phyloP scores from a whole-genome alignment of 345 rosid species.

The Salix dunnii region DNA sequence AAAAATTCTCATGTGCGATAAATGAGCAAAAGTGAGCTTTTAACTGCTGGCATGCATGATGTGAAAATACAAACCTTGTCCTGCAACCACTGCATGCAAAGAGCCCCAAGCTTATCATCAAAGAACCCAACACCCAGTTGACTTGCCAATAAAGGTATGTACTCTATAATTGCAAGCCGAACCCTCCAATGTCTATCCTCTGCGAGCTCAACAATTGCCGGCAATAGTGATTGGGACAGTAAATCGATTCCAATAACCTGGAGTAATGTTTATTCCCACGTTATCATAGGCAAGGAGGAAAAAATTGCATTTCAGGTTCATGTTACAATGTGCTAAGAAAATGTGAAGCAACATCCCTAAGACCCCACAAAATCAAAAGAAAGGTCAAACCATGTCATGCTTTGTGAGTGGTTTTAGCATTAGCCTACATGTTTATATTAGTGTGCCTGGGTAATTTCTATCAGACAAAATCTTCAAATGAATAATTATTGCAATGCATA shows the following conservation, averaged over 20 bases:
- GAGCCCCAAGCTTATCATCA: constrained; percentile 87
- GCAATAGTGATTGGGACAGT: constrained; percentile 82
- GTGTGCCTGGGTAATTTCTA: background rate
- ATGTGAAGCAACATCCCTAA: background rate
- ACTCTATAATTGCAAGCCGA: constrained; percentile 91
- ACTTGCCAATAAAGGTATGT: constrained; percentile 90
- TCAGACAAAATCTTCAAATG: background rate
- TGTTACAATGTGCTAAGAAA: background rate
- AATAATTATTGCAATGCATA: background rate
- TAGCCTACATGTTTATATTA: background rate
- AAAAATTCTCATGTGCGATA: background rate
- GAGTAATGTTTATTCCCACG: constrained; percentile 2
- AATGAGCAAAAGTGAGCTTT: background rate
- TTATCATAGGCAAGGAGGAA: background rate
- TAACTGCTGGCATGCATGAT: background rate
- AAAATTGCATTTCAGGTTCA: background rate
- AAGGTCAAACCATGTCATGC: background rate
- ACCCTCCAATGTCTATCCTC: constrained; percentile 99
- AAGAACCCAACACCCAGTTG: constrained; percentile 94
- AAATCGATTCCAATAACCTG: constrained; percentile 98
- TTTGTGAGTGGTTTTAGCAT: background rate
- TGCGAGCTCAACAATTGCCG: constrained; percentile 97
- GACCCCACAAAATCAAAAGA: background rate
- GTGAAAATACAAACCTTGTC: constrained; percentile 61
- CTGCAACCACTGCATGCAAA: constrained; percentile 97